Conservation (phyloP, 1,139 yeast species). For the Blastobotrys raffinosifermentans region DNA sequence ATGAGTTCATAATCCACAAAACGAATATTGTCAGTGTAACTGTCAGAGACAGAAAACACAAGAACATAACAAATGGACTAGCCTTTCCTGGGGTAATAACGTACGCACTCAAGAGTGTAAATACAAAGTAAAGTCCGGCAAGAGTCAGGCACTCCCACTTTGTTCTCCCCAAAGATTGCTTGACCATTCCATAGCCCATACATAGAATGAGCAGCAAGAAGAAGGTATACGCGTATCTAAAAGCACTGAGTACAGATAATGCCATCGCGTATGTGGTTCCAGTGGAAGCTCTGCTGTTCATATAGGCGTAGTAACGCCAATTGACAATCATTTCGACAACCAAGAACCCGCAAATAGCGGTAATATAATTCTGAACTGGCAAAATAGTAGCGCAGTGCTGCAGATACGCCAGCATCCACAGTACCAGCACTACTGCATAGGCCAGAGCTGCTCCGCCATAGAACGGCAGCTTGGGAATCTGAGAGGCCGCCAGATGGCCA, state of each 20-base stretch:
- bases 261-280: slow-evolving; percentile 73
- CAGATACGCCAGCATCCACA: slow-evolving; percentile 81
- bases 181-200: slow-evolving; percentile 90
- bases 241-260: slow-evolving; percentile 71
- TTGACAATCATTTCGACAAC: slow-evolving; percentile 80
- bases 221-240: slow-evolving; percentile 81
- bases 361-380: slow-evolving; percentile 84
- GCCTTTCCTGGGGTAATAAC: slow-evolving; percentile 44
- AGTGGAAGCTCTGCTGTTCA: slow-evolving; percentile 55
- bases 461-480: slow-evolving; percentile 83
- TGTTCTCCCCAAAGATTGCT: slow-evolving; percentile 65
- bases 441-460: slow-evolving; percentile 82
- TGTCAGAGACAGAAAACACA: slow-evolving; percentile 66
- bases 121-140: slow-evolving; percentile 67
- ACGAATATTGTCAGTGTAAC: slow-evolving; percentile 69
- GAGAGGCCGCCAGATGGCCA: slow-evolving; percentile 84
- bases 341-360: slow-evolving; percentile 77
- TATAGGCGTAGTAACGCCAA: slow-evolving; percentile 87
- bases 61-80: slow-evolving; percentile 41
- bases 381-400: slow-evolving; percentile 82
- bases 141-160: slow-evolving; percentile 80
- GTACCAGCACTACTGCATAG: slow-evolving; percentile 72
- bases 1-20: slow-evolving; percentile 63
- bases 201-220: slow-evolving; percentile 80
- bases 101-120: slow-evolving; percentile 66